Conservation (phyloP, 768 basidiomycete genomes). For the Hebeloma cylindrosporum region DNA sequence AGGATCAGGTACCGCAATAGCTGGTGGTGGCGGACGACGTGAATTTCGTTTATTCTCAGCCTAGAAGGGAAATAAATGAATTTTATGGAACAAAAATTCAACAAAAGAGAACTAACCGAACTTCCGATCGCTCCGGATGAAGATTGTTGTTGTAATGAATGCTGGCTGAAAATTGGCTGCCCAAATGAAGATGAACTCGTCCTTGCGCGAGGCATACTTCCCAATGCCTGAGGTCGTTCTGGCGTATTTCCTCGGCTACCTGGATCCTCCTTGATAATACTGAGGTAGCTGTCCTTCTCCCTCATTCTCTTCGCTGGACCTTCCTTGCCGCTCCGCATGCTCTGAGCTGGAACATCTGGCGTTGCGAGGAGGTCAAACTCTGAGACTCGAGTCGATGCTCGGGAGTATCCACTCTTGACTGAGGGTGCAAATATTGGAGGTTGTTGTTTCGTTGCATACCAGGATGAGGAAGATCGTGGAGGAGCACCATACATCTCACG, state of each 20-base stretch:
- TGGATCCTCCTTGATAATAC: conserved; percentile 42
- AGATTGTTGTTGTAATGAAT: conserved; percentile 16
- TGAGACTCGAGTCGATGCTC: conserved; percentile 34
- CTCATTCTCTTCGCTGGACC: conserved; percentile 19
- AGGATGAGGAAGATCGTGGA: conserved; percentile 23
- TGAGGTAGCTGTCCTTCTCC: conserved; percentile 31
- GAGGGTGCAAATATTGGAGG: conserved; percentile 18
- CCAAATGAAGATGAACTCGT: conserved; percentile 13
- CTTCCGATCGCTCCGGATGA: conserved; percentile 20
- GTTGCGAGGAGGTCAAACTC: conserved; percentile 36
- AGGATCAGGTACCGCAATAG: conserved; percentile 23
- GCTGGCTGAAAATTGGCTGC: conserved; percentile 19
- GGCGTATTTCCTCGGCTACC: conserved; percentile 33
- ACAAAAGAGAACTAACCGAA: conserved; percentile 14
- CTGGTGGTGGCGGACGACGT: conserved; percentile 17
- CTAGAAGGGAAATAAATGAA: not conserved
- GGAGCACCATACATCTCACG: conserved; percentile 21
- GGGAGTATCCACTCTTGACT: conserved; percentile 22
- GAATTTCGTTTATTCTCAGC: conserved; percentile 15
- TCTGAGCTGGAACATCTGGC: conserved; percentile 23
- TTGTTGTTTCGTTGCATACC: conserved; percentile 29
- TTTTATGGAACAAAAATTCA: not conserved
- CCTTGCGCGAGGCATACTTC: conserved; percentile 7
- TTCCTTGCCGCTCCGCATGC: conserved; percentile 25
- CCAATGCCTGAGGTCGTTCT: conserved; percentile 14